phyloP scores from a whole-genome alignment of 106 monocot genomes.

The Iris macrosiphon region DNA sequence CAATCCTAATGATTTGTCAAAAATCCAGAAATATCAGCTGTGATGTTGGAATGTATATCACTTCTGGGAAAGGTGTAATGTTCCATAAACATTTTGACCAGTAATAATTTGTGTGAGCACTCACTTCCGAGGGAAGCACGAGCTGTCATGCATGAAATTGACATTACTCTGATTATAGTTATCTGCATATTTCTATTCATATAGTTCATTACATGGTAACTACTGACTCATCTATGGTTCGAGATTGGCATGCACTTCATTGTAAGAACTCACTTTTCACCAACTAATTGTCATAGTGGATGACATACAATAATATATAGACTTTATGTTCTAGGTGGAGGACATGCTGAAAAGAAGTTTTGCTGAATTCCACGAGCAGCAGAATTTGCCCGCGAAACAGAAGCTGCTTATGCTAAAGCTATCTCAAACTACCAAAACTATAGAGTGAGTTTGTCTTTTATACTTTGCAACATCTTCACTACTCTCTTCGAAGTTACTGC shows the following conservation, averaged over 20 bases:
- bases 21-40: no score
- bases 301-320: neutral
- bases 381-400: constrained; percentile 86
- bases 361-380: constrained; percentile 93
- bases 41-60: no score
- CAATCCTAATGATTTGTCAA: no score
- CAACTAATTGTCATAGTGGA: neutral
- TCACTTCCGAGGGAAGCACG: neutral
- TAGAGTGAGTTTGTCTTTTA: constrained; percentile 48
- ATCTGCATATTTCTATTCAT: no score
- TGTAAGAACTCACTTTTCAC: neutral
- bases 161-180: neutral
- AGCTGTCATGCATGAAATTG: neutral
- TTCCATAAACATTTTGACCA: no score
- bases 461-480: neutral
- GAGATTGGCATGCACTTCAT: no score
- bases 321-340: constrained; percentile 51
- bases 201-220: no score
- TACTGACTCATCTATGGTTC: no score
- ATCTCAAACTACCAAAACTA: constrained; percentile 45
- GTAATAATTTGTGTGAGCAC: neutral
- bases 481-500: neutral
- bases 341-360: constrained; percentile 99
- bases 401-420: constrained; percentile 57
- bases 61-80: neutral